A percentile compares a stretch with the other conserved stretches of the same genome.
These are phyloP conservation scores for Kwoniella europaea DNA, from an alignment of 768 basidiomycete species.

Conservation along the genomic window DNA sequence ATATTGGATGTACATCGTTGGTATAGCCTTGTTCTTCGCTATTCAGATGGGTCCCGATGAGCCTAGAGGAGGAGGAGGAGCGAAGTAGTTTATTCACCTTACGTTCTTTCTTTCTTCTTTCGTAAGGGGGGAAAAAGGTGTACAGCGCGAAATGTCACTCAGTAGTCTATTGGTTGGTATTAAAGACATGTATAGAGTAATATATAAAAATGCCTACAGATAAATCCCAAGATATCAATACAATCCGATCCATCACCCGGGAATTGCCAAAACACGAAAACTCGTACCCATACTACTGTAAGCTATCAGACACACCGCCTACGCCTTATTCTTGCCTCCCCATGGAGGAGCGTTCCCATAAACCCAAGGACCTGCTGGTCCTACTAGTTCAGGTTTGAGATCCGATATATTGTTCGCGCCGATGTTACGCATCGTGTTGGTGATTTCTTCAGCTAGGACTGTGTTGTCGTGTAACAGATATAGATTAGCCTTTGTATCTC, in stretches of 20 bases:
- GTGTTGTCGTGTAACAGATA: too few species aligned
- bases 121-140: too few species aligned
- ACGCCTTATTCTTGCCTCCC: slow-evolving; percentile 6
- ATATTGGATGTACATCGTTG: slow-evolving; percentile 83
- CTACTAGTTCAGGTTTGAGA: slow-evolving; percentile 57
- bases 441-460: slow-evolving; percentile 54
- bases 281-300: not conserved
- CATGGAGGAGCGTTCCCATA: slow-evolving; percentile 41
- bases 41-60: slow-evolving; percentile 35
- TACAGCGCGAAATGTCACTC: too few species aligned
- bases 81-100: too few species aligned
- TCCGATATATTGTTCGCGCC: slow-evolving; percentile 48
- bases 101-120: too few species aligned
- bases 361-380: slow-evolving; percentile 52
- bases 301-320: too few species aligned
- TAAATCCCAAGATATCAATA: too few species aligned
- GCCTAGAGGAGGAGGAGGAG: slow-evolving; percentile 18
- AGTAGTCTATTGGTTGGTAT: too few species aligned
- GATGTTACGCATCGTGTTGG: slow-evolving; percentile 53
- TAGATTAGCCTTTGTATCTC: too few species aligned
- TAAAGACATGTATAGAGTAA: too few species aligned
- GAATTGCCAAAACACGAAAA: not conserved
- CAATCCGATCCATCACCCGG: too few species aligned
- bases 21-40: slow-evolving; percentile 63
- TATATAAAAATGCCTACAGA: too few species aligned